Evolutionary conservation across 139 green algal genomes (phyloP).

Genomic region (Dunaliella primolecta): DNA sequence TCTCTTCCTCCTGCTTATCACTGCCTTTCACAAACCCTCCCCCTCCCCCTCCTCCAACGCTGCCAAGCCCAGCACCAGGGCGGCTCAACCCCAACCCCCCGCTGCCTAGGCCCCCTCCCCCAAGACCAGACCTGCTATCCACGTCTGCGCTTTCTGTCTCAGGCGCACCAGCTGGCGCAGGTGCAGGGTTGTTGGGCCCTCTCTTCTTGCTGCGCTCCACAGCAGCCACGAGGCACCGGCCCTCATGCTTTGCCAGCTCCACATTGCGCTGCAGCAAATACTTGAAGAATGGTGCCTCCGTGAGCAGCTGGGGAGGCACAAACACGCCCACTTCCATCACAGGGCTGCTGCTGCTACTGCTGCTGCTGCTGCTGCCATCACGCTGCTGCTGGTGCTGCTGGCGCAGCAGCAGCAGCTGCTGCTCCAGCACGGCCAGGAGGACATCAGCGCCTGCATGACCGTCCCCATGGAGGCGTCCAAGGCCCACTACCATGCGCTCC

Average conservation of each 20-base stretch:
- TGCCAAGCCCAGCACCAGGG: background rate
- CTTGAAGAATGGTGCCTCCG: background rate
- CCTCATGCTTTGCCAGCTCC: background rate
- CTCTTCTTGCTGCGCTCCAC: no score
- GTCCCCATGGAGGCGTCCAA: background rate
- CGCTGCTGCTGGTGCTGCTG: background rate
- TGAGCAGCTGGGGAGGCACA: background rate
- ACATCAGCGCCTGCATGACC: background rate
- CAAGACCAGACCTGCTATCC: background rate
- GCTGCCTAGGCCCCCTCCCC: background rate
- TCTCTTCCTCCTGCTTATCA: no score
- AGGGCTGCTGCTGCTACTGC: background rate
- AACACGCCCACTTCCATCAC: background rate
- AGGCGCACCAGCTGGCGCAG: no score
- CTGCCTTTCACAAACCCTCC: no score
- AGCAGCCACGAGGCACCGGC: background rate
- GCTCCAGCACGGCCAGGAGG: background rate
- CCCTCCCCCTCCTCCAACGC: background rate
- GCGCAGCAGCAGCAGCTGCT: background rate
- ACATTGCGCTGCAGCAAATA: background rate
- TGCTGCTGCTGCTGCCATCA: background rate
- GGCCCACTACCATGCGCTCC: slow-evolving; percentile 30
- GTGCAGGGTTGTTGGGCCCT: no score
- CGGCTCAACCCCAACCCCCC: no score
- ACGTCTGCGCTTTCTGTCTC: background rate